A percentile compares a stretch with the other conserved stretches of the same genome.
Conservation (phyloP, 1,284 basidiomycete genomes). For the Hemileia vastatrix region DNA sequence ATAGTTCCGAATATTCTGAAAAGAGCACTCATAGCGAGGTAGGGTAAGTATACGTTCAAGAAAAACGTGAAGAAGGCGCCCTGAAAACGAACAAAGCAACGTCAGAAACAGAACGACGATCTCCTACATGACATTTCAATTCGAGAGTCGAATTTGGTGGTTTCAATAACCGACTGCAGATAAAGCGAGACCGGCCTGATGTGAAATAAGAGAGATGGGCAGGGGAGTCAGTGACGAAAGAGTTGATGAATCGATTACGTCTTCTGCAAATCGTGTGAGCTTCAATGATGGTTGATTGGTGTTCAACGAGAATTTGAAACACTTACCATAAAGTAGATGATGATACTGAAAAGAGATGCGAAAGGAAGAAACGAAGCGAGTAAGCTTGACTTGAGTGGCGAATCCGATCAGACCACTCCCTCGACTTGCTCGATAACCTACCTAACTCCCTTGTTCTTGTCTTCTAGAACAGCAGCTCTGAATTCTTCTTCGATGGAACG, state of each 20-base stretch:
- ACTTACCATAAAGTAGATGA: conserved; percentile 45
- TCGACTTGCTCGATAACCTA: conserved; percentile 49
- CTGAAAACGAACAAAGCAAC: neutral
- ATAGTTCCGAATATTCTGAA: conserved; percentile 49
- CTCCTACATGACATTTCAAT: no score
- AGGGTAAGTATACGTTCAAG: conserved; percentile 27
- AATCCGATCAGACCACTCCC: no score
- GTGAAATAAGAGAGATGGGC: no score
- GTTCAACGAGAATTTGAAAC: no score
- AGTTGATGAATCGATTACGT: no score
- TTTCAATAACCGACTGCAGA: no score
- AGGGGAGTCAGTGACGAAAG: no score
- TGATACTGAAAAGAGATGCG: conserved; percentile 16
- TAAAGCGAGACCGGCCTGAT: no score
- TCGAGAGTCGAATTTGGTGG: no score
- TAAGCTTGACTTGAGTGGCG: no score
- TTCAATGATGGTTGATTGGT: conserved; percentile 45
- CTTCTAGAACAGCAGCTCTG: conserved; percentile 62
- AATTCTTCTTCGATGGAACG: conserved; percentile 54
- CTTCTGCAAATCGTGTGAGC: no score
- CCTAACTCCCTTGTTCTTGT: conserved; percentile 73
- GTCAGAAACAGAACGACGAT: neutral
- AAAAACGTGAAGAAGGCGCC: conserved; percentile 46
- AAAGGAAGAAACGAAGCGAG: conserved; percentile 47
- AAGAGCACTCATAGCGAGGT: conserved; percentile 39